Percentiles rank a stretch among this genome's conserved stretches.
Evolutionary conservation across 768 basidiomycete species (phyloP).

Genomic region (Chalciporus sphaerocephalus): DNA sequence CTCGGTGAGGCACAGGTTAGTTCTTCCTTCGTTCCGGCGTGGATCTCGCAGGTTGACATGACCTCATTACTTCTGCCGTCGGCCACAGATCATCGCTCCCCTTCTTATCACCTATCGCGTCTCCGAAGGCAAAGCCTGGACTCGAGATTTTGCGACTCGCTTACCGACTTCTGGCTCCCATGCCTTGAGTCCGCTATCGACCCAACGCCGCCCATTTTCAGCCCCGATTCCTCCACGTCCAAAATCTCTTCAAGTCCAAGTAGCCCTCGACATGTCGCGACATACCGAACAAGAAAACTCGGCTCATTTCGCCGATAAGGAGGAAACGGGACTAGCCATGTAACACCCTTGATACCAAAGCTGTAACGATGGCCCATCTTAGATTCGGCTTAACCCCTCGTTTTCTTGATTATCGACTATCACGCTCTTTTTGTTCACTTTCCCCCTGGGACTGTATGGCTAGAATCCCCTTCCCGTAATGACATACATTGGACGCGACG

Average conservation of each 20-base stretch:
- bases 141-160: conserved; percentile 16
- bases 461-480: too few species aligned
- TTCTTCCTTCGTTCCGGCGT: background rate
- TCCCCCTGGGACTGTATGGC: too few species aligned
- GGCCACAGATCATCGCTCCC: conserved; percentile 41
- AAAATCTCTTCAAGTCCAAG: conserved; percentile 10
- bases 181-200: conserved; percentile 12
- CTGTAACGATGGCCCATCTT: background rate
- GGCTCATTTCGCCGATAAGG: conserved; percentile 6
- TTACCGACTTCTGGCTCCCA: conserved; percentile 1
- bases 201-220: background rate
- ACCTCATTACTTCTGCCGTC: background rate
- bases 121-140: conserved; percentile 44
- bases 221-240: background rate
- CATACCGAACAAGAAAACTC: conserved; percentile 5
- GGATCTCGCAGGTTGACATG: background rate
- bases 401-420: background rate
- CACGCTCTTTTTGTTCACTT: background rate
- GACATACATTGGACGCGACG: too few species aligned
- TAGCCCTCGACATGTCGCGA: conserved; percentile 11
- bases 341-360: background rate
- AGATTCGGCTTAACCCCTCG: background rate
- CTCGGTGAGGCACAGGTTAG: conserved; percentile 29
- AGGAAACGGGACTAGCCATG: conserved; percentile 1
- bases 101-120: conserved; percentile 48